phyloP scores from a whole-genome alignment of 1,284 basidiomycete genomes.

The Ceratobasidium sp. region DNA sequence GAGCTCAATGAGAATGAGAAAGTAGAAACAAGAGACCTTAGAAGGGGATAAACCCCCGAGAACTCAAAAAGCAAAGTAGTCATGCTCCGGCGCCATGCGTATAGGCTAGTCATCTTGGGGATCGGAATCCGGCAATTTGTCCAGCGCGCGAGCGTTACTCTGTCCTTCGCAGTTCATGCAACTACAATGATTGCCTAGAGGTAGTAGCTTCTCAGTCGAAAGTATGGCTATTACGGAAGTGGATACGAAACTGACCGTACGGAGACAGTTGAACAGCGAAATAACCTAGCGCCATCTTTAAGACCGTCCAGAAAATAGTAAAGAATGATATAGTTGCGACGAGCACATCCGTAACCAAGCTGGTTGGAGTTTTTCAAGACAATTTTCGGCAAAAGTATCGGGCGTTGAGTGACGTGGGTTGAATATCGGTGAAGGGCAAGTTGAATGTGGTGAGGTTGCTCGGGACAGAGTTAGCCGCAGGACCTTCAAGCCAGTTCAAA shows the following conservation, averaged over 20 bases:
- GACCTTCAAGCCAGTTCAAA: neutral
- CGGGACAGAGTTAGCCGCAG: neutral
- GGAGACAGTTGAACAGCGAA: neutral
- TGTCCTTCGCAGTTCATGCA: neutral
- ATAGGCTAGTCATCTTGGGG: too few species aligned
- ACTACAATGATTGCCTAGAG: neutral
- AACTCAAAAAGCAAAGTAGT: too few species aligned
- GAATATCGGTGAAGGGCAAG: neutral
- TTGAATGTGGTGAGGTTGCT: neutral
- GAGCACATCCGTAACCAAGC: neutral
- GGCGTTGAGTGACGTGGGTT: neutral
- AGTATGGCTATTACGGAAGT: neutral
- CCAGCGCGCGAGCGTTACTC: neutral
- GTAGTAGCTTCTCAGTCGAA: neutral
- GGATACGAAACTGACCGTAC: neutral
- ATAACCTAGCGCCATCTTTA: neutral
- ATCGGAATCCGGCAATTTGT: too few species aligned
- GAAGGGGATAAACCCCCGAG: too few species aligned
- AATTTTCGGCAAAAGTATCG: neutral
- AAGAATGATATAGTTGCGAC: constrained; percentile 6
- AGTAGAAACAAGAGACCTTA: too few species aligned
- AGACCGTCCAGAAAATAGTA: neutral
- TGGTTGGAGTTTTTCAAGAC: neutral
- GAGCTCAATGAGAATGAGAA: too few species aligned
- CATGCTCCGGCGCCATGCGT: too few species aligned